Base-by-base conservation (phyloP, 441 rosid species). In the Gossypium lobatum region DNA sequence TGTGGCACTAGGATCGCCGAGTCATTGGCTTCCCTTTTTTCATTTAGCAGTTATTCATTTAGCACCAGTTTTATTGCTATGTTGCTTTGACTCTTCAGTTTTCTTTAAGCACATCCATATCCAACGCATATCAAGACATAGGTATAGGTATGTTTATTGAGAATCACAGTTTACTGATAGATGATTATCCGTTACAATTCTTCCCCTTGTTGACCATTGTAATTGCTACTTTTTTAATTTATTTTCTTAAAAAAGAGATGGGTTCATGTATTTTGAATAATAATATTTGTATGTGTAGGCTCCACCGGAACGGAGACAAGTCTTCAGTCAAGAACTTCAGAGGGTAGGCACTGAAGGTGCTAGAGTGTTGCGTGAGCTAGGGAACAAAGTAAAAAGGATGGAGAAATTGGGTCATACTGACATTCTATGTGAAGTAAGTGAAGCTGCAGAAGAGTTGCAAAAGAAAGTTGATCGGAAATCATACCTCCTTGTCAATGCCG, bases 401-500 rank as follows among this genome's bases (percentile, higher is more conserved):
- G 94, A 89, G 84, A 86, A 80, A 83, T 70, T 89, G 75, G 84
- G 86, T 67, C 76, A 77, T 8, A 79, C 3, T 1, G 89, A 86
- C 75, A 83, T 89, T 34, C 90, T 88, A 7, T 73, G 31, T 66
- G 85, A 86, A 73, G 83, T 82, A 23, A 88, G 79, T 2, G 62
- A 80, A 34, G 92, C 92, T 72, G 92, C 87, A 39, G 94, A 89
- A 77, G 90, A 86, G 46, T 34, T 89, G 85, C 94, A 88, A 72
- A 72, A 75, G 63, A 88, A 84, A 74, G 70, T 89, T 26, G 94
- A 89, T 79, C 80, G 84, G 45, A 89, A 78, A 71, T 89, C 94
- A 8, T 88, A 88, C 84, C 84, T 88, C 67, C 83, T 88, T 0
- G 89, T 88, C 77, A 86, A 88, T 70, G 81, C 94, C 1, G 94